Percentiles rank a stretch among this genome's conserved stretches.
Evolutionary conservation across 768 basidiomycete genomes (phyloP).

Genomic region (Suillus paluster): DNA sequence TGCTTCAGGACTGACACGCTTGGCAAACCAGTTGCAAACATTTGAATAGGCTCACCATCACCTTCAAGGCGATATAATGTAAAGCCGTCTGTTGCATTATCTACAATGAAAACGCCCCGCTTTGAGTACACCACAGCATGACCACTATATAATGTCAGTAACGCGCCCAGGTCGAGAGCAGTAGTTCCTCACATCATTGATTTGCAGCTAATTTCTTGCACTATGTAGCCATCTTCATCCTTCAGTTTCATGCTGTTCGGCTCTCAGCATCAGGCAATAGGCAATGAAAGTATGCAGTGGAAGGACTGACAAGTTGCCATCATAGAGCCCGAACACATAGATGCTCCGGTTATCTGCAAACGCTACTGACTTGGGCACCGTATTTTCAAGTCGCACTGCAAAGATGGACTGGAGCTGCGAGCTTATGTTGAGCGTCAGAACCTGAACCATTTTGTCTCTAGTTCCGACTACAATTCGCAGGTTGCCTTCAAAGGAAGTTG

Average conservation of each 20-base stretch:
- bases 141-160: constrained; percentile 5
- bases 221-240: not conserved
- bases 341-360: not conserved
- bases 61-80: constrained; percentile 8
- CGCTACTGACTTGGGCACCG: constrained; percentile 10
- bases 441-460: constrained; percentile 6
- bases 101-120: constrained; percentile 6
- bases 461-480: constrained; percentile 7
- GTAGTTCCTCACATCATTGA: constrained; percentile 13
- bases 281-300: not conserved
- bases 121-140: constrained; percentile 8
- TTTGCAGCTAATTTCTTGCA: constrained; percentile 8
- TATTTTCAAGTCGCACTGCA: constrained; percentile 8
- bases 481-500: too few relatives aligned
- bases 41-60: not conserved
- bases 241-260: constrained; percentile 12
- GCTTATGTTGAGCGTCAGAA: constrained; percentile 9
- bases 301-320: constrained; percentile 15
- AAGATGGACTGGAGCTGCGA: constrained; percentile 12
- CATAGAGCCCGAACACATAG: constrained; percentile 12
- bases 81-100: constrained; percentile 15
- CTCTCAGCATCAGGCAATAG: not conserved
- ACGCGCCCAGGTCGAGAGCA: not conserved
- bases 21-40: constrained; percentile 4
- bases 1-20: constrained; percentile 8